Evolutionary conservation across 495 filamentous ascomycete genomes (phyloP).

Genomic region (Daldinia childiae): DNA sequence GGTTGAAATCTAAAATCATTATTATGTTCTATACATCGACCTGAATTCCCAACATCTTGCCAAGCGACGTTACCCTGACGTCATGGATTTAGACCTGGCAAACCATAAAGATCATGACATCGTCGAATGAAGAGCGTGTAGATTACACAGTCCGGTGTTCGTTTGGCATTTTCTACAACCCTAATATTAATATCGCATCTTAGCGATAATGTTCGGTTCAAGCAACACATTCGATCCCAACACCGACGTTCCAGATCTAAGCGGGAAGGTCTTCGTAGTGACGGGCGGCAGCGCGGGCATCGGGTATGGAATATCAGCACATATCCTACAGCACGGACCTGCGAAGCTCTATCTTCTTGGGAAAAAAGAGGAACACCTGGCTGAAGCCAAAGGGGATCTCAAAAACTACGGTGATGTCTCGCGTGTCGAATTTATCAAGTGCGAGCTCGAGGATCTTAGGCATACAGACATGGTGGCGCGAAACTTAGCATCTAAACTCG

Average conservation of each 20-base stretch:
- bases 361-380: conserved; percentile 57
- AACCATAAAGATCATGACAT: conserved; percentile 13
- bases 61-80: conserved; percentile 9
- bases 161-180: not conserved
- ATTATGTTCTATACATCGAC: not conserved
- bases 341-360: conserved; percentile 59
- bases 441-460: conserved; percentile 53
- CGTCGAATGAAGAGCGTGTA: not conserved
- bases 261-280: conserved; percentile 54
- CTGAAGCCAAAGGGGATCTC: conserved; percentile 52
- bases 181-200: not conserved
- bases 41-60: not conserved
- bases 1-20: not conserved
- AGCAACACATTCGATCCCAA: conserved; percentile 57
- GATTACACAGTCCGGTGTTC: not conserved
- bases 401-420: conserved; percentile 51
- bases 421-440: conserved; percentile 56
- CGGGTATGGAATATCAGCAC: conserved; percentile 59
- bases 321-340: conserved; percentile 62
- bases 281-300: conserved; percentile 58
- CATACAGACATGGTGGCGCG: conserved; percentile 54
- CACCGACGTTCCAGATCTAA: conserved; percentile 39
- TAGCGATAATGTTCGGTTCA: conserved; percentile 37
- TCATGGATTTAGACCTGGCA: conserved; percentile 17
- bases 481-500: conserved; percentile 44